Base-by-base conservation (phyloP, 31 red algal species). In the Odonthalia washingtoniensis region DNA sequence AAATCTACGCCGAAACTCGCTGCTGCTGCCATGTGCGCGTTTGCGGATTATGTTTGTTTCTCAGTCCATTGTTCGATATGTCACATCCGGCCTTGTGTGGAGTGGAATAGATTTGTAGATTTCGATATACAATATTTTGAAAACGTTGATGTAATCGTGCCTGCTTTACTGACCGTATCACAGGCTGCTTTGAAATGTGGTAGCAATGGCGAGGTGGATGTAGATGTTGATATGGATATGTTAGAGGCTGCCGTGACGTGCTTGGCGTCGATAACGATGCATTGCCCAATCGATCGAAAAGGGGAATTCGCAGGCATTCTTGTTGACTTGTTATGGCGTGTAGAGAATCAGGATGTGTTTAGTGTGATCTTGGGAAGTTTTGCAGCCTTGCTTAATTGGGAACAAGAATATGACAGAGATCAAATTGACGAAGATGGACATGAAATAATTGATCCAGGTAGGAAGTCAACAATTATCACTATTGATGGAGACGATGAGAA, bases 1-100 rank as follows among this genome's bases (percentile, higher is more conserved):
- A 34, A 37, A 17, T 33, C 40, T 65, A 32, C n/a, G 5, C 84
- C 72, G 18, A 33, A 35, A 43, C 72, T 57, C 37, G 27, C 72
- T 38, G 72, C 84, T 0, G 84, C 72, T 17, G 70, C 84, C 31
- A 42, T 87, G 5, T 26, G 64, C 41, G 70, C 84, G 21, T 35
- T 87, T 24, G 2, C 46, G 5, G 49, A 77, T 77, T 2, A 24
- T 36, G 64, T 87, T 18, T 77, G 70, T 60, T 67, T 49, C 0
- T 9, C 26, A 26, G 3, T 64, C 16, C 26, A 65, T 6, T 87
- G 84, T 41, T n/a, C n/a, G n/a, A n/a, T n/a, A n/a, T n/a, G n/a
- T n/a, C n/a, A n/a, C n/a, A n/a, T n/a, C n/a, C n/a, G n/a, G n/a
- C n/a, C n/a, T n/a, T n/a, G n/a, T n/a, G n/a, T n/a, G n/a, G n/a